Conservation (phyloP, 495 filamentous ascomycete genomes). For the Penicillium ucsense region DNA sequence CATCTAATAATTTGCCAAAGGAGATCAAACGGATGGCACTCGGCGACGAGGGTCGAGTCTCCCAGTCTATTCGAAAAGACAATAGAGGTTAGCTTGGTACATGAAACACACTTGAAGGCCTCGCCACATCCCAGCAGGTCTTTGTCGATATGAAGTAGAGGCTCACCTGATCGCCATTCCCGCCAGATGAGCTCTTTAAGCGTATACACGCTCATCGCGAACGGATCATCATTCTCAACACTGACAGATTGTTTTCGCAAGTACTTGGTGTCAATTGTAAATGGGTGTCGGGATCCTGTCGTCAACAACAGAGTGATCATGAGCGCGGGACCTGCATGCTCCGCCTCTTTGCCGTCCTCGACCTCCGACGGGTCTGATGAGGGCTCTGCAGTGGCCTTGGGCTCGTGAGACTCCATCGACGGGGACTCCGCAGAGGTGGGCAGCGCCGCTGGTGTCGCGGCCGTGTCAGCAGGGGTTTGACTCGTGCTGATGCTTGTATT, state of each 20-base stretch:
- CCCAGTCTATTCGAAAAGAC: constrained; percentile 56
- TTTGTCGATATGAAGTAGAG: too few species aligned
- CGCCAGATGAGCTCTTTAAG: constrained; percentile 85
- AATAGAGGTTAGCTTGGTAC: not conserved
- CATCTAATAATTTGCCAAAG: constrained; percentile 79
- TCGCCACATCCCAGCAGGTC: too few species aligned
- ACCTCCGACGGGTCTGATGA: constrained; percentile 30
- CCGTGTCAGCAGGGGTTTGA: too few species aligned
- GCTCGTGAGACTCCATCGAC: constrained; percentile 24
- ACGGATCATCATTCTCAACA: constrained; percentile 70
- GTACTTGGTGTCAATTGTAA: constrained; percentile 79
- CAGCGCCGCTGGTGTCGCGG: constrained; percentile 3
- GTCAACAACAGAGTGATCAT: constrained; percentile 69
- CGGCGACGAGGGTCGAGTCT: constrained; percentile 69
- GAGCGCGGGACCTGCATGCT: constrained; percentile 36
- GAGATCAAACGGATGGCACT: constrained; percentile 80
- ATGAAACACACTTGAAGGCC: too few species aligned
- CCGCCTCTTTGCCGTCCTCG: constrained; percentile 29
- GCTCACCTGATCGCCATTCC: constrained; percentile 69
- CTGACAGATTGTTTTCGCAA: constrained; percentile 65
- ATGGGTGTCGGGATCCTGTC: constrained; percentile 74
- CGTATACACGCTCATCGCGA: constrained; percentile 81
- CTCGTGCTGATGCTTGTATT: too few species aligned
- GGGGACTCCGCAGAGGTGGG: constrained; percentile 9
- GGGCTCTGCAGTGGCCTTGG: constrained; percentile 20